Evolutionary conservation across 2,329 filamentous ascomycete genomes (phyloP).

Genomic region (Ophiostoma sp.): DNA sequence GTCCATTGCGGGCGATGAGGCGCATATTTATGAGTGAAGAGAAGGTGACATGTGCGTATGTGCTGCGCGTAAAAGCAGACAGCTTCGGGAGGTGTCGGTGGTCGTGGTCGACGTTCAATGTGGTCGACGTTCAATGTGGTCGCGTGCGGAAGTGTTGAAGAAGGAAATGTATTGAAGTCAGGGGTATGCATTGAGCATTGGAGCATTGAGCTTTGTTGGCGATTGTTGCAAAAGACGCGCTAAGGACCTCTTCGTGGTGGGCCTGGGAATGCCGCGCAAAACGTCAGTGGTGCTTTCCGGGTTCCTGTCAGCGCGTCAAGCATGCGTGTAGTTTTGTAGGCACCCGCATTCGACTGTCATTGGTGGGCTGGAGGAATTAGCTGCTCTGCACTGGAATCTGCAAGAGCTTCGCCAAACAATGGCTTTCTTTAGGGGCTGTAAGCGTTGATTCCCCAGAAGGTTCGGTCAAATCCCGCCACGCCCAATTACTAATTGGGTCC

Average conservation of each 20-base stretch:
- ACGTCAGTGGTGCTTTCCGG: constrained; percentile 2
- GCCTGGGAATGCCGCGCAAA: neutral
- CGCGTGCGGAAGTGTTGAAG: constrained; percentile 1
- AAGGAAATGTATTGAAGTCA: neutral
- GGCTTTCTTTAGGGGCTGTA: neutral
- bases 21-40: constrained; percentile 23
- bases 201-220: neutral
- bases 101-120: too few species aligned
- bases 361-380: neutral
- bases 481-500: constrained; percentile 18
- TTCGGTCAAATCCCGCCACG: neutral
- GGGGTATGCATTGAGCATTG: constrained; percentile 4
- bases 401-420: neutral
- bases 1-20: constrained; percentile 48
- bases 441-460: constrained; percentile 15
- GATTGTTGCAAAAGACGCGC: neutral
- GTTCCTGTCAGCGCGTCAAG: neutral
- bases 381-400: neutral
- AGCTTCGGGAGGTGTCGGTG: neutral
- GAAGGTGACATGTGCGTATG: neutral
- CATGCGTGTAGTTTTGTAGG: neutral
- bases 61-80: neutral
- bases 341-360: constrained; percentile 4
- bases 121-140: too few species aligned
- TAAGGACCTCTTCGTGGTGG: neutral